phyloP scores from a whole-genome alignment of 2,329 filamentous ascomycete species.

The Ilyonectria robusta region DNA sequence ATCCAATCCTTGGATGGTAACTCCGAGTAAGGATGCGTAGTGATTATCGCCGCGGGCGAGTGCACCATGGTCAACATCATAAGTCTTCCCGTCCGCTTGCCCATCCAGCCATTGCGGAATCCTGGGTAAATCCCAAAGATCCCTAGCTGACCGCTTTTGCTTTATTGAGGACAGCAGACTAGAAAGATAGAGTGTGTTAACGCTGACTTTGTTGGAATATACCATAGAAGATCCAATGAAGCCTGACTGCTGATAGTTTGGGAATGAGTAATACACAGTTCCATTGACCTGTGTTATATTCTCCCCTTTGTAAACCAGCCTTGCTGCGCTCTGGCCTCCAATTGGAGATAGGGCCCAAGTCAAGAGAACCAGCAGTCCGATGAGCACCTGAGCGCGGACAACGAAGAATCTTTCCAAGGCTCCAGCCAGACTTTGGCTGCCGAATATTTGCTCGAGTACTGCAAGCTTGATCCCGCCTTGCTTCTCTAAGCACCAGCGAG shows the following conservation, averaged over 20 bases:
- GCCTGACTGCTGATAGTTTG: slow-evolving; percentile 3
- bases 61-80: neutral
- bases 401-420: slow-evolving; percentile 20
- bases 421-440: slow-evolving; percentile 30
- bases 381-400: neutral
- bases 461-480: slow-evolving; percentile 16
- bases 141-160: slow-evolving; percentile 6
- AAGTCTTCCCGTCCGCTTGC: neutral
- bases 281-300: neutral
- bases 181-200: slow-evolving; percentile 6
- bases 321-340: slow-evolving; percentile 26
- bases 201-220: neutral
- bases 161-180: neutral
- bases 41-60: neutral
- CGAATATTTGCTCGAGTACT: slow-evolving; percentile 29
- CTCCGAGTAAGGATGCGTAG: slow-evolving; percentile 17
- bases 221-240: neutral
- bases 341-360: slow-evolving; percentile 26
- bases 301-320: neutral
- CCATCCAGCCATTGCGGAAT: slow-evolving; percentile 18
- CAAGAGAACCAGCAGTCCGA: slow-evolving; percentile 13
- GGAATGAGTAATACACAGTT: slow-evolving; percentile 10
- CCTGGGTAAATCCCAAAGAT: slow-evolving; percentile 29
- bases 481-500: slow-evolving; percentile 26
- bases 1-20: slow-evolving; percentile 11